Conservation (phyloP, 2,329 filamentous ascomycete genomes). For the Tolypocladium cylindrosporum region DNA sequence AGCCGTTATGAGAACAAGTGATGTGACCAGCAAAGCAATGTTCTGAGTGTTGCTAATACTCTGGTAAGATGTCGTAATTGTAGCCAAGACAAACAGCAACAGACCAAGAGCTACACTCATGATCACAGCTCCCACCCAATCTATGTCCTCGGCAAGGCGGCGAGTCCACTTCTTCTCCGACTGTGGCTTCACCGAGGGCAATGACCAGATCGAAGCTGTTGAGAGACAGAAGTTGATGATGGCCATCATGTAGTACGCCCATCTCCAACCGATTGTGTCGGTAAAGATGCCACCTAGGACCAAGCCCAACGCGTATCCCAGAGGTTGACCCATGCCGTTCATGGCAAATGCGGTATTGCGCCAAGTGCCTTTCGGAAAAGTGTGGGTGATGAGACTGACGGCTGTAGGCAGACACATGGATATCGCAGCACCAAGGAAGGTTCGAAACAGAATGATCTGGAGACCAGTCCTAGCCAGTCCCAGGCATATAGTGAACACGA, state of each 20-base stretch:
- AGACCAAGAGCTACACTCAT: constrained; percentile 35
- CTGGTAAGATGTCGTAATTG: constrained; percentile 25
- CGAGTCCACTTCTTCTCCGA: constrained; percentile 16
- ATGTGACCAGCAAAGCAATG: constrained; percentile 32
- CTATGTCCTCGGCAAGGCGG: constrained; percentile 30
- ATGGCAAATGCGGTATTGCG: constrained; percentile 33
- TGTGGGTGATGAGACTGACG: constrained; percentile 25
- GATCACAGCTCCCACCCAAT: constrained; percentile 41
- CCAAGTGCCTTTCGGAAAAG: constrained; percentile 22
- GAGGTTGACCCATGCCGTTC: constrained; percentile 32
- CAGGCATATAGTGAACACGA: constrained; percentile 21
- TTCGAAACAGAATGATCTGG: constrained; percentile 27
- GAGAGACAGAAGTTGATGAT: constrained; percentile 26
- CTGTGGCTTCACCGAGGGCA: constrained; percentile 15
- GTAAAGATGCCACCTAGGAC: constrained; percentile 39
- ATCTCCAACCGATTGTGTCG: constrained; percentile 36
- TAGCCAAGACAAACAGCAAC: constrained; percentile 40
- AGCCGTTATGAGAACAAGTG: constrained; percentile 29
- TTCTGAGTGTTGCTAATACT: constrained; percentile 30
- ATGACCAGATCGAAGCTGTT: constrained; percentile 23
- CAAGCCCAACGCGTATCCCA: constrained; percentile 38
- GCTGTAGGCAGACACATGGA: constrained; percentile 27
- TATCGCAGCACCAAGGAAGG: constrained; percentile 22
- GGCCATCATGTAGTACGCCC: constrained; percentile 30
- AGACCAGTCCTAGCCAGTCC: constrained; percentile 21